These are phyloP conservation scores for Boletellus ananas DNA, from an alignment of 768 basidiomycete genomes.

Conservation along the genomic window DNA sequence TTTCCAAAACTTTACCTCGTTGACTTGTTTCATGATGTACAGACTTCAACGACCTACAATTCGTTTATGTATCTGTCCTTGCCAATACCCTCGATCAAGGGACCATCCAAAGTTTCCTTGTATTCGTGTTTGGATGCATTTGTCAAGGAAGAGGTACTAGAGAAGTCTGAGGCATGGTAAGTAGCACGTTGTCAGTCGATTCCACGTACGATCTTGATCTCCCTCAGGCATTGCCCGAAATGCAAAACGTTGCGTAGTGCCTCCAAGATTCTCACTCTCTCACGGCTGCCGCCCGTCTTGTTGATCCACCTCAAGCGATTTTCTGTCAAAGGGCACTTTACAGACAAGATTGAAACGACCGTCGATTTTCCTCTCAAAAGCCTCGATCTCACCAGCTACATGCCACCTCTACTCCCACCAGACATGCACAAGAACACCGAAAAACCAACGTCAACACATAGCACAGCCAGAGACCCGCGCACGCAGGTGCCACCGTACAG, in stretches of 20 bases:
- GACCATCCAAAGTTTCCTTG: constrained; percentile 59
- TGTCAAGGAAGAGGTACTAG: constrained; percentile 85
- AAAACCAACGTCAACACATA: constrained; percentile 27
- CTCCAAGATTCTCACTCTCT: constrained; percentile 81
- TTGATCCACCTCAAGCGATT: constrained; percentile 92
- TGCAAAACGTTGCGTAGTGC: constrained; percentile 89
- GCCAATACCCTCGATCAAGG: constrained; percentile 71
- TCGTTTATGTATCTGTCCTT: constrained; percentile 93
- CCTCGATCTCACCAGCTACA: constrained; percentile 71
- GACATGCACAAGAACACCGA: constrained; percentile 52
- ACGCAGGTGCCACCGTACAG: constrained; percentile 82
- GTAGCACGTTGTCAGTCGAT: constrained; percentile 14
- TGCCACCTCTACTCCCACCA: constrained; percentile 76
- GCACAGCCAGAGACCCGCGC: constrained; percentile 62
- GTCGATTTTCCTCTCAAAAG: constrained; percentile 80
- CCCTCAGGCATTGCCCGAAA: constrained; percentile 84
- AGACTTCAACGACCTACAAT: constrained; percentile 98
- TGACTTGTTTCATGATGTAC: constrained; percentile 9
- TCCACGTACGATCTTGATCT: neutral
- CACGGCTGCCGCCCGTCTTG: constrained; percentile 89
- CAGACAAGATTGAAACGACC: constrained; percentile 93
- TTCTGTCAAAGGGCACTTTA: constrained; percentile 86
- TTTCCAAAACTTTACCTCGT: constrained; percentile 3
- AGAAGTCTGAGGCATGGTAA: constrained; percentile 92
- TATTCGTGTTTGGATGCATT: constrained; percentile 85